phyloP scores from a whole-genome alignment of 1,284 basidiomycete genomes.

The Papiliotrema terrestris region DNA sequence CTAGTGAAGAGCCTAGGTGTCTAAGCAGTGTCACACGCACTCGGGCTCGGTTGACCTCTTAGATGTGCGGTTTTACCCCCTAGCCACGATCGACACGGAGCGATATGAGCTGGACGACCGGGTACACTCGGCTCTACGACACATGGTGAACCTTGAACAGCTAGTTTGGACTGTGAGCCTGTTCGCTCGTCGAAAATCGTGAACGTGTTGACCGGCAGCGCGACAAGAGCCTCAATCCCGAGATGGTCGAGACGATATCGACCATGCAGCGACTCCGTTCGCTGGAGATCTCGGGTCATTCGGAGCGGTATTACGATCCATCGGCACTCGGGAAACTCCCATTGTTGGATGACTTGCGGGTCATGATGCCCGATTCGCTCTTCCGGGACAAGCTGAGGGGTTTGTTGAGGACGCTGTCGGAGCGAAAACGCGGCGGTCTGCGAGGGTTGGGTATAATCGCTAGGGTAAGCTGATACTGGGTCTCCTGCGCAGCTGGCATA shows the following conservation, averaged over 20 bases:
- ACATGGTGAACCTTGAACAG: slow-evolving; percentile 37
- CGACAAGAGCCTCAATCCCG: slow-evolving; percentile 37
- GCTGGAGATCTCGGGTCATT: slow-evolving; percentile 46
- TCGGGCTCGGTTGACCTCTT: background rate
- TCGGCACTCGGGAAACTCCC: slow-evolving; percentile 23
- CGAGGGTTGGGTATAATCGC: slow-evolving; percentile 38
- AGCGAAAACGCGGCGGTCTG: slow-evolving; percentile 24
- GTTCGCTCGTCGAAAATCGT: too few relatives aligned
- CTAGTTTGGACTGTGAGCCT: slow-evolving; percentile 45
- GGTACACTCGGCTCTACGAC: slow-evolving; percentile 23
- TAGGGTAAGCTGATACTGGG: slow-evolving; percentile 17
- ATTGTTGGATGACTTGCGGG: slow-evolving; percentile 35
- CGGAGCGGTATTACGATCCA: slow-evolving; percentile 36
- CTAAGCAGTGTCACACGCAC: background rate
- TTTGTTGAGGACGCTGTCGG: slow-evolving; percentile 18
- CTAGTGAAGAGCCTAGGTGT: slow-evolving; percentile 37
- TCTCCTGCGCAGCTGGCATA: background rate
- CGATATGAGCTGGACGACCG: slow-evolving; percentile 32
- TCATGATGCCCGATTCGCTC: slow-evolving; percentile 45
- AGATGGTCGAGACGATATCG: slow-evolving; percentile 31
- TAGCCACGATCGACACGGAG: slow-evolving; percentile 31
- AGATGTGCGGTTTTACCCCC: slow-evolving; percentile 47
- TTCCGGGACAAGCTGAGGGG: slow-evolving; percentile 24
- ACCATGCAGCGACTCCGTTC: slow-evolving; percentile 21
- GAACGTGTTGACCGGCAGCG: slow-evolving; percentile 23